Evolutionary conservation across 305 asterid species (phyloP).

Genomic region (Fraxinus sp.): DNA sequence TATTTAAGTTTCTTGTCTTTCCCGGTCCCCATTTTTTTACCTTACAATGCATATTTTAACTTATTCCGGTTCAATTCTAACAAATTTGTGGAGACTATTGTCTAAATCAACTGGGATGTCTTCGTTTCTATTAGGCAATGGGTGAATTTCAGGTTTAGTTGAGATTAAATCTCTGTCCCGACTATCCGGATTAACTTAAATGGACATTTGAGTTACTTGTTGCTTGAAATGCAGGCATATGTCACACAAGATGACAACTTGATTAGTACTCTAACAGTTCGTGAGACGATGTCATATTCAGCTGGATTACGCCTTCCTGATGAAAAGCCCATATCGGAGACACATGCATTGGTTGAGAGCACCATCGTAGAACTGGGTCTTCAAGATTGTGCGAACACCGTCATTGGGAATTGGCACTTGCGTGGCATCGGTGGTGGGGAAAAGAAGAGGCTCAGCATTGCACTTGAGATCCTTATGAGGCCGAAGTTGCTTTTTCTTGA

Average conservation of each 20-base stretch:
- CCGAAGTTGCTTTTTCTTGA: conserved; percentile 31
- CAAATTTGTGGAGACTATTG: not conserved
- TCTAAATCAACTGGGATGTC: not conserved
- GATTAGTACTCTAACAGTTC: conserved; percentile 25
- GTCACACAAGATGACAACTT: conserved; percentile 27
- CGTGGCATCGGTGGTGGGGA: conserved; percentile 38
- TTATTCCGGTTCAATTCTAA: not conserved
- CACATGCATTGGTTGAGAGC: conserved; percentile 15
- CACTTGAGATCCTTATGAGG: conserved; percentile 21
- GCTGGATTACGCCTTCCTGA: conserved; percentile 26
- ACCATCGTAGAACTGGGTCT: conserved; percentile 27
- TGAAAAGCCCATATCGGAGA: conserved; percentile 14
- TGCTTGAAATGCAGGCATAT: conserved; percentile 19
- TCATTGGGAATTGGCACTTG: conserved; percentile 26
- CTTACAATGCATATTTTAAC: not conserved
- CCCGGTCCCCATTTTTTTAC: not conserved
- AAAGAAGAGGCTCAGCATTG: conserved; percentile 28
- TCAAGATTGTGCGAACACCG: conserved; percentile 23
- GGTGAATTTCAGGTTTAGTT: not conserved
- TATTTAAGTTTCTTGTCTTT: not conserved
- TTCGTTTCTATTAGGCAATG: not conserved
- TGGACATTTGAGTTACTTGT: not conserved
- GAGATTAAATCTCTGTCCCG: not conserved
- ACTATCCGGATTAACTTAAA: not conserved
- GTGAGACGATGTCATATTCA: conserved; percentile 29